These are phyloP conservation scores for Fusarium nematophilum DNA, from an alignment of 2,329 filamentous ascomycete species.

Conservation along the genomic window DNA sequence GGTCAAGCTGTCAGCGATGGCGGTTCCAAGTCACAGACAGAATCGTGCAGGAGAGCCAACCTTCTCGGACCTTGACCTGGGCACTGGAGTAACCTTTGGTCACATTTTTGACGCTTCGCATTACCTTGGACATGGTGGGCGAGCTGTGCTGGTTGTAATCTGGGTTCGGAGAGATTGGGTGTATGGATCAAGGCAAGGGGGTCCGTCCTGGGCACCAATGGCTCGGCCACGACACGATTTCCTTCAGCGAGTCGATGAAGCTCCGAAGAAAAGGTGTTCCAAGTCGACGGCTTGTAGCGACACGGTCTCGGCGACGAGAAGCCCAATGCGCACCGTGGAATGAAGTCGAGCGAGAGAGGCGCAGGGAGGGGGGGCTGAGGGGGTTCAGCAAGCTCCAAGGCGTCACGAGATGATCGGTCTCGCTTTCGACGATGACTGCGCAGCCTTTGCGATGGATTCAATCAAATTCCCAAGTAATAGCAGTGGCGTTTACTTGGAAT, in stretches of 20 bases:
- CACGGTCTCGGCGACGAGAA: conserved; percentile 25
- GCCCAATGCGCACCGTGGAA: conserved; percentile 32
- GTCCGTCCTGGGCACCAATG: conserved; percentile 37
- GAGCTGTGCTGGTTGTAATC: conserved; percentile 26
- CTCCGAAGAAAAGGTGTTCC: conserved; percentile 8
- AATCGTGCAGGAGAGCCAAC: conserved; percentile 60
- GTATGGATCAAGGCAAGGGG: conserved; percentile 11
- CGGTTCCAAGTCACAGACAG: neutral
- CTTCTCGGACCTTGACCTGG: conserved; percentile 98
- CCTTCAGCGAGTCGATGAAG: conserved; percentile 14
- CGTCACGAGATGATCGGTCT: conserved; percentile 37
- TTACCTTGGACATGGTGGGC: conserved; percentile 89
- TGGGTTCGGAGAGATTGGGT: conserved; percentile 9
- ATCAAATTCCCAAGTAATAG: conserved; percentile 7
- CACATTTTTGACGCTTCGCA: conserved; percentile 98
- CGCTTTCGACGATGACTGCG: conserved; percentile 21
- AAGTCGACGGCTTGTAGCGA: conserved; percentile 15
- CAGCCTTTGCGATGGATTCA: conserved; percentile 25
- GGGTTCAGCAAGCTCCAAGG: conserved; percentile 33
- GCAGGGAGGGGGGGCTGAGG: conserved; percentile 37
- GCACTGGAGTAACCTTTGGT: conserved; percentile 98
- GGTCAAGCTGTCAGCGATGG: conserved; percentile 32
- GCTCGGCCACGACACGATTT: conserved; percentile 33
- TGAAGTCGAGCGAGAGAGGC: conserved; percentile 23
- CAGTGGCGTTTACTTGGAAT: conserved; percentile 16